Evolutionary conservation across 1,139 yeast genomes (phyloP), one percentile per base, ranked within the genome.

Genomic region (Kurtzmaniella quercitrusa): DNA sequence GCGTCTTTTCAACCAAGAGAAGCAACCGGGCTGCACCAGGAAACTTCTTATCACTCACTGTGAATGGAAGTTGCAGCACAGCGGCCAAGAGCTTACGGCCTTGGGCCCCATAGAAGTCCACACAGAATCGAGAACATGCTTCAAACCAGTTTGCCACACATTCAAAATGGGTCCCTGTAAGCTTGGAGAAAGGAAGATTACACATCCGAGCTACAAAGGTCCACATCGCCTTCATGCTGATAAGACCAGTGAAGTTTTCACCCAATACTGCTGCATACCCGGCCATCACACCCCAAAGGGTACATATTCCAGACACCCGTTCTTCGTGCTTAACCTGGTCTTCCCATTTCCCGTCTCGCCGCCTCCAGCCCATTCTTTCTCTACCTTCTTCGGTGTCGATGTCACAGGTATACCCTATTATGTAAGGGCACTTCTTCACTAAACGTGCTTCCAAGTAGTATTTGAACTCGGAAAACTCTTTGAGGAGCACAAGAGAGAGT

Each of bases 131-230:
- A 1, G 88, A 93, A 38, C 85, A 75, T 6, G 91, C 81, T 51
- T 94, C 98, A 96, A 97, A 89, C 96, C 97, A 91, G 37, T 86
- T 79, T 1, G 90, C 82, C 7, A 83, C 75, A 1, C 86, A 77
- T 0, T 82, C 72, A 58, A 75, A 91, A 58, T 90, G 95, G 0
- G 85, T 77, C 51, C 89, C 84, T 0, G 79, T 69, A 12, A 89
- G 58, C 10, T 77, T 58, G 0, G 64, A 62, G 4, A 56, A 34
- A 2, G 79, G 73, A 1, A 77, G 70, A 60, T 93, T 91, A 37
- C 85, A 68, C 46, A 81, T 63, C 40, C 98, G 71, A 0, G 96
- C 85, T 25, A 85, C 54, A 59, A 87, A 77, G 27, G 58, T 67
- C 98, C 98, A 93, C 77, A 91, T 61, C 69, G 89, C 54, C 24